Percentiles rank a stretch among this genome's conserved stretches.
Evolutionary conservation across 1,284 basidiomycete species (phyloP).

Genomic region (Inonotus obliquus): DNA sequence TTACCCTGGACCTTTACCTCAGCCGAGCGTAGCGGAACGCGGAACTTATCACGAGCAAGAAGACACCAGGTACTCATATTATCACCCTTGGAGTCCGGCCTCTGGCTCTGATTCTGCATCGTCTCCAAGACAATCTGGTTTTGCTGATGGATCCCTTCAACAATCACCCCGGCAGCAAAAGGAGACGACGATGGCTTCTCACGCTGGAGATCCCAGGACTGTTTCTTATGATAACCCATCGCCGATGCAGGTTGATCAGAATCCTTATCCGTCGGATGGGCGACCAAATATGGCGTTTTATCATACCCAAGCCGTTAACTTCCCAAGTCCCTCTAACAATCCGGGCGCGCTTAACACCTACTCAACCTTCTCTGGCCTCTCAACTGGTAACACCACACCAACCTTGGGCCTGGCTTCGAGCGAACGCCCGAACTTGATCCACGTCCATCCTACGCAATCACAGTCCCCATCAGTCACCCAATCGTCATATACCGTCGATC

Average conservation of each 20-base stretch:
- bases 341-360: not conserved
- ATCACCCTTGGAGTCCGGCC: too few species aligned
- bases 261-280: not conserved
- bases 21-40: too few species aligned
- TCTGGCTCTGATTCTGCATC: not conserved
- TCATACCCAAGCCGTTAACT: not conserved
- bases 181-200: not conserved
- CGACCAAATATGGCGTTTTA: not conserved
- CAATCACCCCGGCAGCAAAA: not conserved
- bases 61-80: not conserved
- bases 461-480: not conserved
- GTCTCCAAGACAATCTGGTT: not conserved
- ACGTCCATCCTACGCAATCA: not conserved
- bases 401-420: not conserved
- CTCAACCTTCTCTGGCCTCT: not conserved
- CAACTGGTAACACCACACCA: not conserved
- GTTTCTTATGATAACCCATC: not conserved
- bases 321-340: not conserved
- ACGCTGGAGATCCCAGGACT: not conserved
- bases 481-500: not conserved
- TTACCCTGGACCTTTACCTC: too few species aligned
- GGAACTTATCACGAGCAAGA: not conserved
- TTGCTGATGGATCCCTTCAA: too few species aligned
- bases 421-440: not conserved
- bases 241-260: not conserved